Evolutionary conservation across 345 rosid species (phyloP).

Genomic region (Cardamine chenopodiifolia): DNA sequence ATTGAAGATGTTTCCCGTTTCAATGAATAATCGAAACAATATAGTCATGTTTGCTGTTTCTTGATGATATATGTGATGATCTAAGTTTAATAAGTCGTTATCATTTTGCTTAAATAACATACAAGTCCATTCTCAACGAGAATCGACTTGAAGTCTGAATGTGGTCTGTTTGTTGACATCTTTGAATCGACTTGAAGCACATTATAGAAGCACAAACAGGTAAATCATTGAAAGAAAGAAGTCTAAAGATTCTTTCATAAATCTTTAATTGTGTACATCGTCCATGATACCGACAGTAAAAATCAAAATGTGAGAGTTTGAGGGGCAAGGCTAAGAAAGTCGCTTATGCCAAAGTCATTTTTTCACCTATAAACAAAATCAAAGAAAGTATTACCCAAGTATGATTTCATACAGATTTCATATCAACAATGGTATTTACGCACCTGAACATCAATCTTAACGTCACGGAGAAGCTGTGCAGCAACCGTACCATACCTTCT

Average conservation of each 20-base stretch:
- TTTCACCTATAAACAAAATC: slow-evolving; percentile 34
- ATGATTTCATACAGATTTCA: not conserved
- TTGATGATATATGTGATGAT: slow-evolving; percentile 13
- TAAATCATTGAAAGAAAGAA: slow-evolving; percentile 1
- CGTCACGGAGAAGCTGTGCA: slow-evolving; percentile 84
- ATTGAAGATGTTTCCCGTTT: not conserved
- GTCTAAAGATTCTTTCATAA: not conserved
- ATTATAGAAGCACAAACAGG: not conserved
- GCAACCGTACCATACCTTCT: slow-evolving; percentile 89
- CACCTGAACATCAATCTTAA: slow-evolving; percentile 53
- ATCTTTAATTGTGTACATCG: not conserved
- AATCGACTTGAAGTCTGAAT: not conserved
- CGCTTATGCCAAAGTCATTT: slow-evolving; percentile 21
- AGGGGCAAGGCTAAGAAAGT: not conserved
- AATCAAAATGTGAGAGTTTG: not conserved
- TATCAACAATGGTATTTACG: not conserved
- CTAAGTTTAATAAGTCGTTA: not conserved
- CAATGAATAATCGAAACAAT: slow-evolving; percentile 3
- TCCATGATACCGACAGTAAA: not conserved
- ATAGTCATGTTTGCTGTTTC: not conserved
- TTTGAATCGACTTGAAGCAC: too few species aligned
- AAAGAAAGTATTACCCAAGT: not conserved
- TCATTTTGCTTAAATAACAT: not conserved
- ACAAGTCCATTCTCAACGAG: not conserved
- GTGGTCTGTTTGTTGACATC: not conserved